Evolutionary conservation across 1,284 basidiomycete species (phyloP).

Genomic region (Inonotus hispidus): DNA sequence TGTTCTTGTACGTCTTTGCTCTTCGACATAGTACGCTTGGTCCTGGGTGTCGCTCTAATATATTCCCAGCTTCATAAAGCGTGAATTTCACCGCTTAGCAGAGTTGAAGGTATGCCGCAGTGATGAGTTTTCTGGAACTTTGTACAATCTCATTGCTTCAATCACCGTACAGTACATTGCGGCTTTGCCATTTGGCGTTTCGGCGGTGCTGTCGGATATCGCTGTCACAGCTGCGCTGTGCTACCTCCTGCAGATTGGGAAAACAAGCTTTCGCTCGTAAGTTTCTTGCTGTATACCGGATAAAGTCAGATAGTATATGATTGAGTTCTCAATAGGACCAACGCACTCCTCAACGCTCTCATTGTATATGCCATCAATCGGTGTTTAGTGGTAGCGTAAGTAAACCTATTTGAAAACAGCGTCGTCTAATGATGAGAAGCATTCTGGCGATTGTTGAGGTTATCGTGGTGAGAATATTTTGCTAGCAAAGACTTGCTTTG

Average conservation of each 20-base stretch:
- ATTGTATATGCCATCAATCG: slow-evolving; percentile 42
- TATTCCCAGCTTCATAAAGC: slow-evolving; percentile 6
- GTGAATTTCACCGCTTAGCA: slow-evolving; percentile 2
- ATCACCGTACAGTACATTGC: slow-evolving; percentile 17
- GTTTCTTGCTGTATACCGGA: not conserved
- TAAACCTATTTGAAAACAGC: slow-evolving; percentile 6
- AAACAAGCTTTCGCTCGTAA: slow-evolving; percentile 18
- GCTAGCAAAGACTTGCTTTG: not conserved
- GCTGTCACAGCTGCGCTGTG: slow-evolving; percentile 36
- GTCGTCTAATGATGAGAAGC: slow-evolving; percentile 22
- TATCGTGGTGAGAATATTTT: slow-evolving; percentile 27
- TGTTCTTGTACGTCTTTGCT: not conserved
- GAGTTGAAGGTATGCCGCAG: slow-evolving; percentile 10
- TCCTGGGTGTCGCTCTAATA: not conserved
- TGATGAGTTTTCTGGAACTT: not conserved
- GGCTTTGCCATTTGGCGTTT: slow-evolving; percentile 36
- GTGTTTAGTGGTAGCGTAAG: slow-evolving; percentile 41
- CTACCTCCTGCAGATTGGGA: slow-evolving; percentile 33
- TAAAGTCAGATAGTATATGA: not conserved
- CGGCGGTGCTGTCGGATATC: slow-evolving; percentile 38
- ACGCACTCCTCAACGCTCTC: slow-evolving; percentile 36
- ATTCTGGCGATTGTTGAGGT: slow-evolving; percentile 37
- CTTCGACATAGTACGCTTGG: not conserved
- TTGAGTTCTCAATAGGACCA: slow-evolving; percentile 28
- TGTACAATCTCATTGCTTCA: not conserved